Base-by-base conservation (phyloP, 306 rosid species). In the Vicia sativa region DNA sequence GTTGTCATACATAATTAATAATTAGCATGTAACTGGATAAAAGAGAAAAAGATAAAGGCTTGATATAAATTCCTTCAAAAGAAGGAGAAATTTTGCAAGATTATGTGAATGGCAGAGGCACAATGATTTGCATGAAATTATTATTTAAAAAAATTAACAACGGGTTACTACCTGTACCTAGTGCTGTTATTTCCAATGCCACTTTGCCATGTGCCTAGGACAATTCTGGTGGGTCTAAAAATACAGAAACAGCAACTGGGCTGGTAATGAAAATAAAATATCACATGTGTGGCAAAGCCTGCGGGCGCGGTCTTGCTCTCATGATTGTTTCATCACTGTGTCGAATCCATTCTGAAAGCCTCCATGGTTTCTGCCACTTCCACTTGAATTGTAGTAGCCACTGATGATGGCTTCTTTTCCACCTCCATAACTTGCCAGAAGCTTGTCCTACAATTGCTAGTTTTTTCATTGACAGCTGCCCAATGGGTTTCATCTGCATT, bases 341-440 rank as follows among this genome's bases (percentile, higher is more conserved):
- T 48, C 99, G 87, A 78, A 95, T 95, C 95, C 59, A 84, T 82
- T 95, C 97, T 54, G 99, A 91, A 37, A 95, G 96, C 86, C 78
- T 95, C 99, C 99, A 95, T 31, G 99, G 99, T 77, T 95, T 95
- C 80, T 95, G 99, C 99, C 99, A 95, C 67, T 89, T 95, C 99
- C 99, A 95, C 65, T 91, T 95, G 76, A 95, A 95, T 73, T 95
- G 97, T 26, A 95, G 50, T 15, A 90, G 86, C 97, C 99, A 95
- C 49, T 88, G 99, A 72, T 95, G 99, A 84, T 95, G 99, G 66
- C 99, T 95, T 89, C 99, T 88, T 75, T 95, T 95, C 99, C 99
- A 95, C 72, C 96, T 91, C 99, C 99, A 95, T 68, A 95, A 77
- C 86, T 89, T 95, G 67, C 97, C 99, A 48, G 91, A 79, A 72